Conservation (phyloP, 495 filamentous ascomycete genomes). For the Aspergillus avenaceus region DNA sequence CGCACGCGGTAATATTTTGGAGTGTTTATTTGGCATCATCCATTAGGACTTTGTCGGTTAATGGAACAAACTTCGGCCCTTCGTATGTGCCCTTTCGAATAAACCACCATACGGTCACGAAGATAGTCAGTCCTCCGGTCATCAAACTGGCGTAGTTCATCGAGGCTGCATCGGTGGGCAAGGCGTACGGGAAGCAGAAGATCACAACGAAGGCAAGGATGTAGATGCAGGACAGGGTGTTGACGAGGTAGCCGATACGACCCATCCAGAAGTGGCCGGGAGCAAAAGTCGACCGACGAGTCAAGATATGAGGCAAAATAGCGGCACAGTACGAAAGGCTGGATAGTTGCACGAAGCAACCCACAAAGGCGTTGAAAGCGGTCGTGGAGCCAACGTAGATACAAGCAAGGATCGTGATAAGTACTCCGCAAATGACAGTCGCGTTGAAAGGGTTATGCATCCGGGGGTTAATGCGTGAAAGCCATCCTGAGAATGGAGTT, state of each 20-base stretch:
- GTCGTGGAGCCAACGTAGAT: constrained; percentile 72
- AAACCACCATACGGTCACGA: constrained; percentile 41
- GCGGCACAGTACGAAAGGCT: constrained; percentile 71
- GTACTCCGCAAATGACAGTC: constrained; percentile 54
- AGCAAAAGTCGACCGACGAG: constrained; percentile 57
- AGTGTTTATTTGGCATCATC: constrained; percentile 21
- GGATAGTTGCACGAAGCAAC: constrained; percentile 68
- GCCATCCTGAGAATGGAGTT: constrained; percentile 39
- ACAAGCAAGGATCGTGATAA: constrained; percentile 64
- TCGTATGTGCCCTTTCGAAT: constrained; percentile 31
- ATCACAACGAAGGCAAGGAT: constrained; percentile 71
- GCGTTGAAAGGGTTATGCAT: constrained; percentile 66
- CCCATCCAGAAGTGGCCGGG: constrained; percentile 70
- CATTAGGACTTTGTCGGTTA: constrained; percentile 30
- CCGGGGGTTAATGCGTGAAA: constrained; percentile 34
- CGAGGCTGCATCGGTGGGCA: constrained; percentile 48
- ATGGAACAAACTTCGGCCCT: constrained; percentile 33
- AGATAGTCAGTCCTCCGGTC: constrained; percentile 52
- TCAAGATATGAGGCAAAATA: constrained; percentile 68
- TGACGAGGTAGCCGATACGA: constrained; percentile 54
- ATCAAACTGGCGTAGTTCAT: constrained; percentile 75
- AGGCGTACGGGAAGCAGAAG: constrained; percentile 69
- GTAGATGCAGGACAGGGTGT: constrained; percentile 54
- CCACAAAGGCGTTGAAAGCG: constrained; percentile 71
- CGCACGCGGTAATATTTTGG: no score